phyloP scores from a whole-genome alignment of 2,329 filamentous ascomycete species.

The Trichoderma sp. region DNA sequence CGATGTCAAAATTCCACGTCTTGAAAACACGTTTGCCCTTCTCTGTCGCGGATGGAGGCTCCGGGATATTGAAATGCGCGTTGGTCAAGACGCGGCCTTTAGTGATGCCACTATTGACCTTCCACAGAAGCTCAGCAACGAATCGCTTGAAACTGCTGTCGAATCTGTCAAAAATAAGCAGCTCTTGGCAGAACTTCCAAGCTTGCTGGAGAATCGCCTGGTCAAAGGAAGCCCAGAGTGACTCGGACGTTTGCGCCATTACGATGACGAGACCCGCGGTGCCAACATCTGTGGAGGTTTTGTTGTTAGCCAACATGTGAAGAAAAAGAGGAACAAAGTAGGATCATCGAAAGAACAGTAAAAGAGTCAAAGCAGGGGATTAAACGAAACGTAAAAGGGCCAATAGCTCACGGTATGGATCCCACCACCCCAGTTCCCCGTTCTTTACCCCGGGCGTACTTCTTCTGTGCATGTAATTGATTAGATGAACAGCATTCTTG shows the following conservation, averaged over 20 bases:
- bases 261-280: conserved; percentile 32
- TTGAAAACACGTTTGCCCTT: background rate
- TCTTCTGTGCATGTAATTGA: conserved; percentile 37
- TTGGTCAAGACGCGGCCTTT: background rate
- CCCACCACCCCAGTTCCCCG: conserved; percentile 44
- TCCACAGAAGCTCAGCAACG: conserved; percentile 24
- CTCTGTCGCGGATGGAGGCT: background rate
- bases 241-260: conserved; percentile 26
- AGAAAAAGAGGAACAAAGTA: background rate
- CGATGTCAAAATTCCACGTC: background rate
- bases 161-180: conserved; percentile 18
- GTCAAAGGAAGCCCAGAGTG: conserved; percentile 13
- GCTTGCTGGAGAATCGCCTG: background rate
- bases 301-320: background rate
- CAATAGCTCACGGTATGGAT: conserved; percentile 10
- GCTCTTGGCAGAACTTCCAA: conserved; percentile 29
- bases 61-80: background rate
- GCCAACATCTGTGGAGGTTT: conserved; percentile 29
- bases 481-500: conserved; percentile 36
- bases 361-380: background rate
- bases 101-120: conserved; percentile 10
- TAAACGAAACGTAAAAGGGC: background rate
- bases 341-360: background rate
- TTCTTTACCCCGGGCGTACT: conserved; percentile 32
- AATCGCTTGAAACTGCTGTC: conserved; percentile 9